Percentiles rank a stretch among this genome's conserved stretches.
phyloP scores from a whole-genome alignment of 108 stramenopile species.

The Fragilaria crotonensis region DNA sequence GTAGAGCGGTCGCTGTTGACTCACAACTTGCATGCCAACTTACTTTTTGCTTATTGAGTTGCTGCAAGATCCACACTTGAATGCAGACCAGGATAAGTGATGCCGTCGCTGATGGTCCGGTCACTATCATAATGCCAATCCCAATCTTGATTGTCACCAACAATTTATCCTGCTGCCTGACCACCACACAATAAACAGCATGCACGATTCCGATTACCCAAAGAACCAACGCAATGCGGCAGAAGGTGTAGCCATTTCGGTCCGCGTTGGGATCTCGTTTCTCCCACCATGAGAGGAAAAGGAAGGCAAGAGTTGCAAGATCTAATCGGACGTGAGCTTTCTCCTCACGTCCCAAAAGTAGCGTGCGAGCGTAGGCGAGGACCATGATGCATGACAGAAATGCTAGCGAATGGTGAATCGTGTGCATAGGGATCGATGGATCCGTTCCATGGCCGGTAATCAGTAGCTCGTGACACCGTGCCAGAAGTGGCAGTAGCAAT shows the following conservation, averaged over 20 bases:
- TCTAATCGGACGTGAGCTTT: conserved; percentile 32
- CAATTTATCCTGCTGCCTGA: background rate
- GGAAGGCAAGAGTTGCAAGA: conserved; percentile 22
- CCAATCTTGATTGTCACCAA: conserved; percentile 26
- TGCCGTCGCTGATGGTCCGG: conserved; percentile 64
- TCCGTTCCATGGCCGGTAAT: conserved; percentile 75
- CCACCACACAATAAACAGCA: too few species aligned
- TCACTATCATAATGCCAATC: conserved; percentile 60
- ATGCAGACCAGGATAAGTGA: conserved; percentile 39
- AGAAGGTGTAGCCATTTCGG: conserved; percentile 46
- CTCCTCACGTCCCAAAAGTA: conserved; percentile 2
- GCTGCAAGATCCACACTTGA: conserved; percentile 44
- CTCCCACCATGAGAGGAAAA: conserved; percentile 62
- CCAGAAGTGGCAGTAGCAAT: conserved; percentile 26
- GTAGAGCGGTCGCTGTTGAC: background rate
- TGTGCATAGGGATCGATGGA: conserved; percentile 66
- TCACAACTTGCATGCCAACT: background rate
- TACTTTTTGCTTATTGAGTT: background rate
- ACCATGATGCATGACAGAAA: conserved; percentile 46
- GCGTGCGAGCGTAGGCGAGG: conserved; percentile 32
- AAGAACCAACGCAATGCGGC: conserved; percentile 33
- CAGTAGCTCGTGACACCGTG: conserved; percentile 45
- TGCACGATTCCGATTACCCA: conserved; percentile 25
- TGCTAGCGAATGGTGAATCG: conserved; percentile 46
- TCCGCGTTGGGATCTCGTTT: conserved; percentile 46